Evolutionary conservation across 2,329 filamentous ascomycete species (phyloP).

Genomic region (Fusarium burgessii): DNA sequence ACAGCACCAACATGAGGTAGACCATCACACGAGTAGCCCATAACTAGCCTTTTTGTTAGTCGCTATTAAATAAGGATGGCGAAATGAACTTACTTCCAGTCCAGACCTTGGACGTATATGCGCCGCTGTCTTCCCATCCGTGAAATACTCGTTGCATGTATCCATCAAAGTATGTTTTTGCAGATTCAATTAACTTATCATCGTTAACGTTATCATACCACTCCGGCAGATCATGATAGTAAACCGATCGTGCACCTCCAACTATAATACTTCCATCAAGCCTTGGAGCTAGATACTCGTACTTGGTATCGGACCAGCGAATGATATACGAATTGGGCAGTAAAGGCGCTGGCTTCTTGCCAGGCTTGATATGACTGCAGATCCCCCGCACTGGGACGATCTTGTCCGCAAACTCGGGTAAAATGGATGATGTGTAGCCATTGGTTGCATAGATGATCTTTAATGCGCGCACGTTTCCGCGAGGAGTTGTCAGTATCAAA

Average conservation of each 20-base stretch:
- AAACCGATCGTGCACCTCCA: neutral
- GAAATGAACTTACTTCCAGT: slow-evolving; percentile 38
- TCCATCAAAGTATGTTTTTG: slow-evolving; percentile 54
- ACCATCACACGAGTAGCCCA: slow-evolving; percentile 57
- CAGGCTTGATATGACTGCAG: slow-evolving; percentile 1
- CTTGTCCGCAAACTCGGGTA: neutral
- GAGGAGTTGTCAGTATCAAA: neutral
- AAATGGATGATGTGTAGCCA: neutral
- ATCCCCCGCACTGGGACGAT: slow-evolving; percentile 6
- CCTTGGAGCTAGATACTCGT: slow-evolving; percentile 4
- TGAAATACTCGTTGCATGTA: slow-evolving; percentile 62
- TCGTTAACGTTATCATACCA: slow-evolving; percentile 11
- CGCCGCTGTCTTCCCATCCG: slow-evolving; percentile 61
- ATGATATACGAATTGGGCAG: neutral
- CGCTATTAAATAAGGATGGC: neutral
- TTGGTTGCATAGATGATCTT: neutral
- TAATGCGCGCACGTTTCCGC: neutral
- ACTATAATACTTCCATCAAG: neutral
- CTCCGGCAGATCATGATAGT: neutral
- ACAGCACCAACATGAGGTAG: slow-evolving; percentile 59
- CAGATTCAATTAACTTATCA: neutral
- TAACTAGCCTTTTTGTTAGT: slow-evolving; percentile 46
- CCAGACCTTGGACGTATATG: slow-evolving; percentile 50
- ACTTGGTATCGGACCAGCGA: slow-evolving; percentile 12
- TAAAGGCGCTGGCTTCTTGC: neutral